Evolutionary conservation across 352 stramenopile species (phyloP).

Genomic region (Phytophthora lateralis): DNA sequence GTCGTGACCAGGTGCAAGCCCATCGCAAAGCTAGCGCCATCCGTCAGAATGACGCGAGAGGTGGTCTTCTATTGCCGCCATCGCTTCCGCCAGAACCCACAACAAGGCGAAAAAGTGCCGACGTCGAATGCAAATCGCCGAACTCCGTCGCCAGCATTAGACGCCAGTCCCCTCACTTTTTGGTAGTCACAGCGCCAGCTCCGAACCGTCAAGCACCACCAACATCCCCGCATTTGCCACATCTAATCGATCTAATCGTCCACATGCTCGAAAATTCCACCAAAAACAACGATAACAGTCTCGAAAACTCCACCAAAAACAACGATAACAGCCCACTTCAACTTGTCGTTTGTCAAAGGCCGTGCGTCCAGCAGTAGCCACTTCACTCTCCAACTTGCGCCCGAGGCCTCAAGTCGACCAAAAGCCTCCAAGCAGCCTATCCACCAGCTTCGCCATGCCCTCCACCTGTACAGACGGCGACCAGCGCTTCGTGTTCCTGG

Average conservation of each 20-base stretch:
- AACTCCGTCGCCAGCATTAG: not conserved
- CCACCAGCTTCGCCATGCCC: not conserved
- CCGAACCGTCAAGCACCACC: no score
- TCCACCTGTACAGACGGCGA: not conserved
- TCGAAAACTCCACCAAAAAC: not conserved
- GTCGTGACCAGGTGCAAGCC: no score
- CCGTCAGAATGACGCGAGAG: not conserved
- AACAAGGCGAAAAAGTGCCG: not conserved
- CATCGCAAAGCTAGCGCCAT: not conserved
- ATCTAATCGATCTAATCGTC: not conserved
- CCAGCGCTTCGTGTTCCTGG: conserved; percentile 35
- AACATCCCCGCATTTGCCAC: not conserved
- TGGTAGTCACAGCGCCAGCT: no score
- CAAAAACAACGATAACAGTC: not conserved
- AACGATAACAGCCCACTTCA: not conserved
- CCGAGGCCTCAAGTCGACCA: not conserved
- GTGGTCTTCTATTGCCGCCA: not conserved
- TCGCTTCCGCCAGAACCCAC: not conserved
- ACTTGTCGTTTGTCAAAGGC: not conserved
- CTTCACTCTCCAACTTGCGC: conserved; percentile 3
- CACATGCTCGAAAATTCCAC: no score
- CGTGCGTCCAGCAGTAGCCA: conserved; percentile 6
- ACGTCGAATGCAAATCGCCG: not conserved
- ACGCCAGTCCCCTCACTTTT: no score
- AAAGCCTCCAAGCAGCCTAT: no score